phyloP scores from a whole-genome alignment of 1,139 yeast species.

The Lodderomyces oxycetoniae region DNA sequence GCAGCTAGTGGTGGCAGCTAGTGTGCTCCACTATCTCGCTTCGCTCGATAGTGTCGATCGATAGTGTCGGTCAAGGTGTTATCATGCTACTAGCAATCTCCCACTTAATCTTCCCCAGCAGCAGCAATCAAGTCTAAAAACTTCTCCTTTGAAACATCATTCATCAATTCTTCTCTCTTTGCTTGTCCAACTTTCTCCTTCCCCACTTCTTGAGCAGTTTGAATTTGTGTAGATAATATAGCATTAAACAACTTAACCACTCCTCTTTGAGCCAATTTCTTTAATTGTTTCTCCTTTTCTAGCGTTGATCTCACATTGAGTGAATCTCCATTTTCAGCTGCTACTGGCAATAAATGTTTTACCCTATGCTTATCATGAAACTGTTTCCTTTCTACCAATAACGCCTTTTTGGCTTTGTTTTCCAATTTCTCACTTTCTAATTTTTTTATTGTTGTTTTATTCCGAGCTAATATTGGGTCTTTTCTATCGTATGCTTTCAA shows the following conservation, averaged over 20 bases:
- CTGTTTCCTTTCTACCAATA: conserved; percentile 68
- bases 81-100: too few relatives aligned
- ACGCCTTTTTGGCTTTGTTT: conserved; percentile 69
- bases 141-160: conserved; percentile 82
- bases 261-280: conserved; percentile 89
- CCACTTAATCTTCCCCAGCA: conserved; percentile 48
- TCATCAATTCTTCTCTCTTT: conserved; percentile 57
- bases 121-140: conserved; percentile 85
- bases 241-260: conserved; percentile 91
- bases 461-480: conserved; percentile 86
- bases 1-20: too few relatives aligned
- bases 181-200: conserved; percentile 36
- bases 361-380: conserved; percentile 65
- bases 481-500: conserved; percentile 82
- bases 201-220: conserved; percentile 42
- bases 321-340: conserved; percentile 38
- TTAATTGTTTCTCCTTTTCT: conserved; percentile 66
- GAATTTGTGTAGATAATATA: conserved; percentile 74
- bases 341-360: conserved; percentile 60
- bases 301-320: conserved; percentile 51
- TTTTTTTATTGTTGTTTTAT: conserved; percentile 63
- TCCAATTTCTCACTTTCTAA: conserved; percentile 80
- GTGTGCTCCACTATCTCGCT: too few relatives aligned
- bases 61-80: too few relatives aligned
- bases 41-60: too few relatives aligned